A percentile compares a stretch with the other conserved stretches of the same genome.
Conservation (phyloP, 345 rosid genomes). For the Pistacia atlantica region DNA sequence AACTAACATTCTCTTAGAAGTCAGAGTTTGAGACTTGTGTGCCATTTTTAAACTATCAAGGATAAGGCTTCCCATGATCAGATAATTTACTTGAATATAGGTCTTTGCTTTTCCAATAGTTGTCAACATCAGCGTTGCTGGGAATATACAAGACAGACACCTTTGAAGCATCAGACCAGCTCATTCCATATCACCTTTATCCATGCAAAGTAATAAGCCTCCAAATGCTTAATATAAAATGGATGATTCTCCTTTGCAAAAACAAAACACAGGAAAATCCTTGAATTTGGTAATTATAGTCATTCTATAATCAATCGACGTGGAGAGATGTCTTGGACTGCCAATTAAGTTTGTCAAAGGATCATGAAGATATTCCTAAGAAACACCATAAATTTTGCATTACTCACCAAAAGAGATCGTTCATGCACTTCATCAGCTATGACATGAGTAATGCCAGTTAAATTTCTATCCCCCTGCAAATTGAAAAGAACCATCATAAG, state of each 20-base stretch:
- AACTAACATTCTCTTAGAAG: background rate
- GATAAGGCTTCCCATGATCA: background rate
- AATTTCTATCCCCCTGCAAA: constrained; percentile 70
- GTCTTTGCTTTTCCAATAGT: background rate
- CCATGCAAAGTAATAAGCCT: background rate
- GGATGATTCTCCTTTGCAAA: background rate
- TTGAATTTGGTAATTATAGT: background rate
- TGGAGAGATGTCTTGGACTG: background rate
- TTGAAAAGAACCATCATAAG: background rate
- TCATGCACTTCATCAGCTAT: constrained; percentile 98
- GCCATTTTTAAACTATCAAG: background rate
- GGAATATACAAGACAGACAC: background rate
- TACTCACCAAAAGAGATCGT: constrained; percentile 85
- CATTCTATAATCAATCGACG: background rate
- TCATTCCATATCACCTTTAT: background rate
- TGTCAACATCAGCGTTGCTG: background rate
- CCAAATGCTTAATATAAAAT: background rate
- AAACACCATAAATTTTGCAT: constrained; percentile 17
- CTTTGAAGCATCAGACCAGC: background rate
- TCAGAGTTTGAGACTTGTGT: background rate
- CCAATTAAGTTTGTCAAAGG: background rate
- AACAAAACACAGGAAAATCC: background rate
- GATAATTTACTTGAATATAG: background rate
- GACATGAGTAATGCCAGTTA: constrained; percentile 77
- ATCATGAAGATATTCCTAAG: background rate